Conservation (phyloP, 345 rosid genomes). For the Crucihimalaya himalaica region DNA sequence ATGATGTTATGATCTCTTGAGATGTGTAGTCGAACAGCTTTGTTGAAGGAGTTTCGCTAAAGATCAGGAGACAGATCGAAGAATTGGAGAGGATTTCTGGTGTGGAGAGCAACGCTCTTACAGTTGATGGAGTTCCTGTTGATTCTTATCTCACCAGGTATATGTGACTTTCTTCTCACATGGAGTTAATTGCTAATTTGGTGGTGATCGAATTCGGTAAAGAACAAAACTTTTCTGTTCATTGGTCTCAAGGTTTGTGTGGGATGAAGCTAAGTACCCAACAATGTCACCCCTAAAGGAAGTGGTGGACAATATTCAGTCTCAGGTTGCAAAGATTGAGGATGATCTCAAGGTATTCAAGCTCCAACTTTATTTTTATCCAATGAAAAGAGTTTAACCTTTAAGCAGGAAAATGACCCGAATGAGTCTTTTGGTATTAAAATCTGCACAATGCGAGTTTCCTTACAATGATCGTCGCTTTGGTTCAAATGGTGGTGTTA, state of each 20-base stretch:
- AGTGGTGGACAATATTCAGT: constrained; percentile 76
- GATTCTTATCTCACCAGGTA: constrained; percentile 98
- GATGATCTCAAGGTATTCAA: constrained; percentile 95
- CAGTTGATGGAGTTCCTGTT: constrained; percentile 95
- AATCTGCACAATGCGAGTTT: constrained; percentile 3
- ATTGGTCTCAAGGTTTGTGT: constrained; percentile 68
- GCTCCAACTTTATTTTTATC: not conserved
- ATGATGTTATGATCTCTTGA: constrained; percentile 21
- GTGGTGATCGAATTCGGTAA: not conserved
- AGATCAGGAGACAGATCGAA: constrained; percentile 98
- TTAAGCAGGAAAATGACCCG: not conserved
- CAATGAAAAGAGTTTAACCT: not conserved
- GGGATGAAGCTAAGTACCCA: constrained; percentile 99
- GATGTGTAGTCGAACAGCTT: constrained; percentile 79
- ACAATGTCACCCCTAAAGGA: constrained; percentile 91
- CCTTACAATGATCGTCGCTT: not conserved
- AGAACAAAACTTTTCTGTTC: constrained; percentile 24
- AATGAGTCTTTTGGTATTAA: not conserved
- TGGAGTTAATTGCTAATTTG: not conserved
- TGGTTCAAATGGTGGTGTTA: constrained; percentile 1
- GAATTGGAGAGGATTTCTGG: constrained; percentile 89
- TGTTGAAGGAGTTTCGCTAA: constrained; percentile 90
- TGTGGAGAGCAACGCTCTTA: constrained; percentile 77
- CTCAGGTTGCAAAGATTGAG: constrained; percentile 86
- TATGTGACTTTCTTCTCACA: constrained; percentile 19